Evolutionary conservation across 2,329 filamentous ascomycete species (phyloP).

Genomic region (Alternaria arborescens): DNA sequence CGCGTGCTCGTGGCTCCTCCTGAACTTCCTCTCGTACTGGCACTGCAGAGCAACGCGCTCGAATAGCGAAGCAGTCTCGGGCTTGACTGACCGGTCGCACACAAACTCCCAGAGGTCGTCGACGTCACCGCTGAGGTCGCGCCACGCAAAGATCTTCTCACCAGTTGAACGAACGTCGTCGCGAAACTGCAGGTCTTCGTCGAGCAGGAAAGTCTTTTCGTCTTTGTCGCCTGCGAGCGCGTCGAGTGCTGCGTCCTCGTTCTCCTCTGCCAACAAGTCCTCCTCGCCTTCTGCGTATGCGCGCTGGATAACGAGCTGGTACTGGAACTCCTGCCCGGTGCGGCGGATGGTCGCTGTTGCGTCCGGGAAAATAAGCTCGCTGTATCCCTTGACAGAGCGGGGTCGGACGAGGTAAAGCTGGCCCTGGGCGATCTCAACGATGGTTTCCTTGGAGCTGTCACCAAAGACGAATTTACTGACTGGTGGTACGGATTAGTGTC

Average conservation of each 20-base stretch:
- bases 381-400: conserved; percentile 94
- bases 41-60: conserved; percentile 86
- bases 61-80: conserved; percentile 79
- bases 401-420: conserved; percentile 97
- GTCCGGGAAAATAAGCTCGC: conserved; percentile 94
- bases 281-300: conserved; percentile 98
- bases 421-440: conserved; percentile 93
- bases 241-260: conserved; percentile 80
- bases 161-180: conserved; percentile 81
- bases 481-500: conserved; percentile 52
- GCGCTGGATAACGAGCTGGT: conserved; percentile 94
- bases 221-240: conserved; percentile 82
- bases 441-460: conserved; percentile 86
- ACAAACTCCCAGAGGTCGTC: conserved; percentile 99
- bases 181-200: conserved; percentile 87
- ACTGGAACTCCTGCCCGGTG: conserved; percentile 94
- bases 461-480: conserved; percentile 93
- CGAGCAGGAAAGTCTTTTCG: conserved; percentile 97
- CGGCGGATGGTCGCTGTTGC: conserved; percentile 88
- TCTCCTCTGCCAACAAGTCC: conserved; percentile 87
- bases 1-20: conserved; percentile 79
- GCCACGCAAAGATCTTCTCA: conserved; percentile 91
- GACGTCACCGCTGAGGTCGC: conserved; percentile 89
- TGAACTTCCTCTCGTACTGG: conserved; percentile 97
- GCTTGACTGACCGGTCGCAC: conserved; percentile 77